A percentile compares a stretch with the other conserved stretches of the same genome.
These are phyloP conservation scores for Naegleria lovaniensis DNA, from an alignment of 208 protist species.

Conservation along the genomic window DNA sequence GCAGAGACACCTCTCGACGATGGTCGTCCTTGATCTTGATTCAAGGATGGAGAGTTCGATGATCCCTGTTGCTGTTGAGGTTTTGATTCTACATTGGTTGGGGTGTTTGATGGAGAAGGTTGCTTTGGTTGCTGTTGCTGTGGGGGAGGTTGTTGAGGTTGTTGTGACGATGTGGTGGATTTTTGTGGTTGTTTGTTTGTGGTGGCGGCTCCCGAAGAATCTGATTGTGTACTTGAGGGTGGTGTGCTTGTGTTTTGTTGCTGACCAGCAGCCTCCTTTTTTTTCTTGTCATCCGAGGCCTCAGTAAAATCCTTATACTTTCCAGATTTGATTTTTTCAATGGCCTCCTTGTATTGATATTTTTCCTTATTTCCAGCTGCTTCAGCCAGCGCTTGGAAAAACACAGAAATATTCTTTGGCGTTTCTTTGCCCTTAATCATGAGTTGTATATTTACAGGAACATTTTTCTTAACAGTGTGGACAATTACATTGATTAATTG, in stretches of 20 bases:
- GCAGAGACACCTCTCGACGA: too few species aligned
- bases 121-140: background rate
- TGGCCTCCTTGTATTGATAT: background rate
- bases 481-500: background rate
- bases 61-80: background rate
- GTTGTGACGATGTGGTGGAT: background rate
- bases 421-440: background rate
- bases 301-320: slow-evolving; percentile 25
- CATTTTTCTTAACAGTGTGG: background rate
- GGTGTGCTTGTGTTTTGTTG: background rate
- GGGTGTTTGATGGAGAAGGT: background rate
- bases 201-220: background rate
- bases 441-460: background rate
- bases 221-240: background rate
- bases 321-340: slow-evolving; percentile 5
- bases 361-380: slow-evolving; percentile 16
- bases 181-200: background rate
- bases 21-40: background rate
- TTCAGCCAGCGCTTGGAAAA: background rate
- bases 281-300: background rate
- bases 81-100: too few species aligned
- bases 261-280: background rate
- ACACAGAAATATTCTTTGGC: background rate
- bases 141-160: background rate
- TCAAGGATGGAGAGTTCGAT: background rate